Conservation (phyloP, 768 basidiomycete species). For the Russula ochroleuca region DNA sequence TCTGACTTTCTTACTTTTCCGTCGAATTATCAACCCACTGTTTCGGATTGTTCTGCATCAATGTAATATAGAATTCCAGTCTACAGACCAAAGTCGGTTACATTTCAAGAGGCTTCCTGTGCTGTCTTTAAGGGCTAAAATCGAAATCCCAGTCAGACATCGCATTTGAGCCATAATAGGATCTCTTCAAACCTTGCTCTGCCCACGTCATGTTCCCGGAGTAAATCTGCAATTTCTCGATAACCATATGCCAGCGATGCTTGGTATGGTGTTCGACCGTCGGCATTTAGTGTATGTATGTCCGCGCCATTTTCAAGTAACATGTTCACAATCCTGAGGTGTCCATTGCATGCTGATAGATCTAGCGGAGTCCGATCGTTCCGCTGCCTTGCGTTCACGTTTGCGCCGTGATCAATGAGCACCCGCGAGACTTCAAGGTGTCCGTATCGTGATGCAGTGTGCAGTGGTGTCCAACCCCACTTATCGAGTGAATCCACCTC, state of each 20-base stretch:
- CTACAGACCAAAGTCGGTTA: neutral
- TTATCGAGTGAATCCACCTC: neutral
- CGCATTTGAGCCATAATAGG: neutral
- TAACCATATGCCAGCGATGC: neutral
- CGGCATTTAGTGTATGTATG: neutral
- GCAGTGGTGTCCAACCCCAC: neutral
- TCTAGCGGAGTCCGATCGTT: neutral
- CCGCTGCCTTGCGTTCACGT: neutral
- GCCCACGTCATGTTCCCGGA: neutral
- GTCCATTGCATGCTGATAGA: neutral
- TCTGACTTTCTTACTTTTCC: neutral
- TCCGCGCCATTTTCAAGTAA: neutral
- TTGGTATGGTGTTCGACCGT: neutral
- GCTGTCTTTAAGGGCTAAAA: neutral
- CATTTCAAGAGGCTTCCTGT: neutral
- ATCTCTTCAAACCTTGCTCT: neutral
- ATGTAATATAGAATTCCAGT: neutral
- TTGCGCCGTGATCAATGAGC: conserved; percentile 1
- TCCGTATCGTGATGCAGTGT: neutral
- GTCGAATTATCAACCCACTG: neutral
- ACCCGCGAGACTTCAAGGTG: neutral
- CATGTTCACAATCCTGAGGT: neutral
- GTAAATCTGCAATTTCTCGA: neutral
- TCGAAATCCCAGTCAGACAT: neutral
- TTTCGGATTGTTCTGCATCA: neutral